Conservation (phyloP, 225 moss, liverwort and hornwort genomes). For the Antitrichia curtipendula region DNA sequence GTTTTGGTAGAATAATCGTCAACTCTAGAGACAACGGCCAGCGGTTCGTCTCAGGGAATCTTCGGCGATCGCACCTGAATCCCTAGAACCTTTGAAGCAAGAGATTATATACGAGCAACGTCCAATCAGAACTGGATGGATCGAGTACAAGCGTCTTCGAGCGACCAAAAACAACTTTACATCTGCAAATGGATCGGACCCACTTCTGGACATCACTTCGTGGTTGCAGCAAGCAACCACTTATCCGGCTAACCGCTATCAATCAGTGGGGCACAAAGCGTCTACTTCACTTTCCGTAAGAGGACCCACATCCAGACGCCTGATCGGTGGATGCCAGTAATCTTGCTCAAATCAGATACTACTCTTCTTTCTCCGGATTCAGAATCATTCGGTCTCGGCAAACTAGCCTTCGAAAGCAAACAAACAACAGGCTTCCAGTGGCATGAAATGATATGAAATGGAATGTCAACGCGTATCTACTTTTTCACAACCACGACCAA, state of each 20-base stretch:
- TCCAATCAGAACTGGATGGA: neutral
- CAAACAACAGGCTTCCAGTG: neutral
- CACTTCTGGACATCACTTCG: neutral
- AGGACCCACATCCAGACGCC: neutral
- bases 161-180: constrained; percentile 1
- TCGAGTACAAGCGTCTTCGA: neutral
- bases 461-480: neutral
- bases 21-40: neutral
- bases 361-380: neutral
- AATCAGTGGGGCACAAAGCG: neutral
- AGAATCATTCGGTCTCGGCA: neutral
- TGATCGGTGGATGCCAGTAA: neutral
- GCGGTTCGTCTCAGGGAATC: neutral
- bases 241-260: neutral
- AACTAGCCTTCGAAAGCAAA: neutral
- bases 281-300: neutral
- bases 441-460: neutral
- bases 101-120: constrained; percentile 9
- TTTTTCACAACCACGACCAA: neutral
- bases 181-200: neutral
- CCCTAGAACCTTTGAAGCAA: neutral
- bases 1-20: no score
- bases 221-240: neutral
- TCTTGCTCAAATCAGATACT: neutral
- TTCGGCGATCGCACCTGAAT: neutral